A percentile compares a stretch with the other conserved stretches of the same genome.
These are phyloP conservation scores for Artemisia princeps DNA, from an alignment of 140 eudicot species.

Conservation along the genomic window DNA sequence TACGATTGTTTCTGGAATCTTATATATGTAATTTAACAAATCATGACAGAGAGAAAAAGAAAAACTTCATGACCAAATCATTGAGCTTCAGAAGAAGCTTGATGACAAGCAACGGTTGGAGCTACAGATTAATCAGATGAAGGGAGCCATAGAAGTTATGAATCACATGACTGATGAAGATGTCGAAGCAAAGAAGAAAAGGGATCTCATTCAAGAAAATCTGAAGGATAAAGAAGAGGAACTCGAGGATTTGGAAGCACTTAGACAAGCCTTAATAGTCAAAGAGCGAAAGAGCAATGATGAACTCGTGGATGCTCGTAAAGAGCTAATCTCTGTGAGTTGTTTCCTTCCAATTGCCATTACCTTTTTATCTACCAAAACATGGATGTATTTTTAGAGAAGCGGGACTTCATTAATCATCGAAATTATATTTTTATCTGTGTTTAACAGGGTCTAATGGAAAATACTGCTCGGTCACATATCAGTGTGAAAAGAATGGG, in stretches of 20 bases:
- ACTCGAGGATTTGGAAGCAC: conserved; percentile 42
- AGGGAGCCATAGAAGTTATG: conserved; percentile 64
- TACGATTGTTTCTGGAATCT: neutral
- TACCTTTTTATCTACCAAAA: neutral
- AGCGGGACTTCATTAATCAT: neutral
- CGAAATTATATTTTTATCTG: neutral
- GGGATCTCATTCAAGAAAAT: conserved; percentile 33
- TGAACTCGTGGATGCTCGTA: conserved; percentile 75
- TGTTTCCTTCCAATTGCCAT: neutral
- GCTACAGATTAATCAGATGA: conserved; percentile 49
- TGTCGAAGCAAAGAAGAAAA: conserved; percentile 28
- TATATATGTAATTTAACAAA: neutral
- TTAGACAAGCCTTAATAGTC: conserved; percentile 44
- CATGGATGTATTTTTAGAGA: neutral
- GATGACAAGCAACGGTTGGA: conserved; percentile 72
- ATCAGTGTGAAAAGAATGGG: conserved; percentile 79
- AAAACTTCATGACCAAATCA: conserved; percentile 36
- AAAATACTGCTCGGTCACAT: conserved; percentile 12
- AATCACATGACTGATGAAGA: conserved; percentile 53
- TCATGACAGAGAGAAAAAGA: conserved; percentile 58
- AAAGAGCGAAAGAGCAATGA: conserved; percentile 55
- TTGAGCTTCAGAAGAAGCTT: conserved; percentile 55
- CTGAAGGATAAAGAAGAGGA: conserved; percentile 66
- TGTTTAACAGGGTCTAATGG: conserved; percentile 36
- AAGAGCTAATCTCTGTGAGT: conserved; percentile 54